Evolutionary conservation across 2,329 filamentous ascomycete species (phyloP), one percentile per base, ranked within the genome.

Genomic region (Aspergillus tamarii): DNA sequence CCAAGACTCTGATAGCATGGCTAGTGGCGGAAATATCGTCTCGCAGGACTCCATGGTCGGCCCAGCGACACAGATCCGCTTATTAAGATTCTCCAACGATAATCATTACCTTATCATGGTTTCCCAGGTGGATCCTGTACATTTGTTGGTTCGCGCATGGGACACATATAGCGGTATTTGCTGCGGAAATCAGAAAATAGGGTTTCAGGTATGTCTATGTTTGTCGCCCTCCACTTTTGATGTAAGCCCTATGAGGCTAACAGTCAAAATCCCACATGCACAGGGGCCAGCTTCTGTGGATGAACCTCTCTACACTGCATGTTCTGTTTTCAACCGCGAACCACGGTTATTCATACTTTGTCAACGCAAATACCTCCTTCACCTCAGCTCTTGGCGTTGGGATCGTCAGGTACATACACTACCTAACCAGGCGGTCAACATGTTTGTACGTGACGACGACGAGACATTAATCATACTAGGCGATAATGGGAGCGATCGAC

Each of bases 71-170:
- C 60, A 65, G 14, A 62, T 66, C 10, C 59, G 60, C 3, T 68
- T 62, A 14, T 41, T 68, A 12, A 54, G 34, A 0, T 68, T 68
- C 28, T 66, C 64, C 2, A 61, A 45, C 19, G 50, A 66, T 32
- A 60, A 59, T 2, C 54, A 58, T 19, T 68, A 64, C 43, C 55
- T 68, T 2, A 59, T 66, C 6, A 60, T 65, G n/a, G 34, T 66
- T 10, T 41, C 55, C 4, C 64, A 66, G 53, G 26, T 53, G 12
- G 52, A 61, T 11, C 58, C 53, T 4, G 28, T 28, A 6, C 34
- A 54, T n/a, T 54, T 68, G 3, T 59, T 41, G 12, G 62, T 68
- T 19, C 53, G 62, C 5, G 60, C 57, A 3, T 68, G 66, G 66
- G 59, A 65, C 4, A 66, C 64, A 2, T 39, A 60, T 32, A 54